These are phyloP conservation scores for Vigna radiata DNA, from an alignment of 306 rosid genomes.

Conservation along the genomic window DNA sequence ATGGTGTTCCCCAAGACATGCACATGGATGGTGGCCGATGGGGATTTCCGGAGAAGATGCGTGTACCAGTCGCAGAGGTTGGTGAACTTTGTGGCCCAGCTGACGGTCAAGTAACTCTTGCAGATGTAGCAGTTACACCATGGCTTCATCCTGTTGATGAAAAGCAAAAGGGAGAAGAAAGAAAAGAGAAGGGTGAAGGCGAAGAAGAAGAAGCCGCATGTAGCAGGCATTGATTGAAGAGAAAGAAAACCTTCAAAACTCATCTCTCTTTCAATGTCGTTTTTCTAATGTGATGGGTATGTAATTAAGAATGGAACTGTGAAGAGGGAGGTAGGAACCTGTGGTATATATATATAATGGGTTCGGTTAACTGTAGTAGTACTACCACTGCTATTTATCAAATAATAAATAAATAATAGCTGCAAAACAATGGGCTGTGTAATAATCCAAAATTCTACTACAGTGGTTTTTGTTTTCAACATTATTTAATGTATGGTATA, in stretches of 20 bases:
- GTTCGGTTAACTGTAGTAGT: not conserved
- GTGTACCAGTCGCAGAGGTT: constrained; percentile 86
- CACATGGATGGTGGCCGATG: constrained; percentile 63
- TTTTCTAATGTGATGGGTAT: not conserved
- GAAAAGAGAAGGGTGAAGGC: constrained; percentile 67
- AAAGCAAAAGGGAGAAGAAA: constrained; percentile 61
- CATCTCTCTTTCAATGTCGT: not conserved
- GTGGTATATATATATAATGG: constrained; percentile 46
- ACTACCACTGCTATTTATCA: too few species aligned
- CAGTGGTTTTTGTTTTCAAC: not conserved
- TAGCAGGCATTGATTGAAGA: constrained; percentile 48
- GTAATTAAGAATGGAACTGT: not conserved
- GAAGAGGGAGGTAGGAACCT: not conserved
- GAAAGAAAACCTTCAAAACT: constrained; percentile 20
- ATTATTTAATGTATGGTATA: too few species aligned
- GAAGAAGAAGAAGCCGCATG: constrained; percentile 61
- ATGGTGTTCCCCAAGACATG: constrained; percentile 74
- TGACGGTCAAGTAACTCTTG: constrained; percentile 51
- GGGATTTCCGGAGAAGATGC: constrained; percentile 65
- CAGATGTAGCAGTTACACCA: constrained; percentile 83
- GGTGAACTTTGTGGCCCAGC: constrained; percentile 52
- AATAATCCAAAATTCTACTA: not conserved
- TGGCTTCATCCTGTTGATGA: constrained; percentile 61
- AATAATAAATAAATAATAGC: too few species aligned
- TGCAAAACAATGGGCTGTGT: not conserved